These are phyloP conservation scores for Neurospora tetrasperma DNA, from an alignment of 495 filamentous ascomycete species.

Conservation along the genomic window DNA sequence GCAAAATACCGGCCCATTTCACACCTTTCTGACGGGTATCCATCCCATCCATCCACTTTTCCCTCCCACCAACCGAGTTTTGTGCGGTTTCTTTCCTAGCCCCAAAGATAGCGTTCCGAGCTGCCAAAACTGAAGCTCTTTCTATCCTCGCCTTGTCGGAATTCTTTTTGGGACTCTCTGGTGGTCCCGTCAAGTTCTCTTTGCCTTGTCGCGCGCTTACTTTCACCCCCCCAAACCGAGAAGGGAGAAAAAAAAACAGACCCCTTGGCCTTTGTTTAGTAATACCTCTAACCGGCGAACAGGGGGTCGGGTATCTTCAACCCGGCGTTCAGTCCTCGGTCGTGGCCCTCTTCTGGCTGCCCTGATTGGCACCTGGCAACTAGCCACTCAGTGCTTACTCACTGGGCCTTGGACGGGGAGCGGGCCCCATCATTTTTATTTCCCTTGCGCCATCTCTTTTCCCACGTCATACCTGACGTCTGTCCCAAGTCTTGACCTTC, in stretches of 20 bases:
- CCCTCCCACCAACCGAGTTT: not conserved
- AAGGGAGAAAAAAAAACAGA: not conserved
- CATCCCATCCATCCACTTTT: not conserved
- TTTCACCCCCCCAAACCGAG: not conserved
- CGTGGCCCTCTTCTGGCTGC: not conserved
- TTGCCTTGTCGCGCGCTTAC: not conserved
- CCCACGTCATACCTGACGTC: constrained; percentile 35
- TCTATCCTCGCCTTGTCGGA: not conserved
- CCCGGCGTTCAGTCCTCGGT: not conserved
- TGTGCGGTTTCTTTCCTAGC: not conserved
- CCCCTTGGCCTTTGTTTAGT: not conserved
- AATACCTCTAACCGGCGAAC: not conserved
- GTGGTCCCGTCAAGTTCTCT: not conserved
- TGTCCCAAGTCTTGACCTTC: constrained; percentile 21
- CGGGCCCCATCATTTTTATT: constrained; percentile 23
- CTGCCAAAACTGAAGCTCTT: not conserved
- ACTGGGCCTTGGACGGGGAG: not conserved
- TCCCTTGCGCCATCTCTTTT: constrained; percentile 27
- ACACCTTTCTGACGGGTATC: not conserved
- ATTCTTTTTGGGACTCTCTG: not conserved
- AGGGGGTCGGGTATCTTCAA: not conserved
- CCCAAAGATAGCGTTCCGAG: not conserved
- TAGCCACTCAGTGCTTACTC: not conserved
- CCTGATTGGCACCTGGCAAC: not conserved
- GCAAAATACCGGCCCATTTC: not conserved